phyloP scores from a whole-genome alignment of 352 stramenopile species.

The Phytophthora cryptogea region DNA sequence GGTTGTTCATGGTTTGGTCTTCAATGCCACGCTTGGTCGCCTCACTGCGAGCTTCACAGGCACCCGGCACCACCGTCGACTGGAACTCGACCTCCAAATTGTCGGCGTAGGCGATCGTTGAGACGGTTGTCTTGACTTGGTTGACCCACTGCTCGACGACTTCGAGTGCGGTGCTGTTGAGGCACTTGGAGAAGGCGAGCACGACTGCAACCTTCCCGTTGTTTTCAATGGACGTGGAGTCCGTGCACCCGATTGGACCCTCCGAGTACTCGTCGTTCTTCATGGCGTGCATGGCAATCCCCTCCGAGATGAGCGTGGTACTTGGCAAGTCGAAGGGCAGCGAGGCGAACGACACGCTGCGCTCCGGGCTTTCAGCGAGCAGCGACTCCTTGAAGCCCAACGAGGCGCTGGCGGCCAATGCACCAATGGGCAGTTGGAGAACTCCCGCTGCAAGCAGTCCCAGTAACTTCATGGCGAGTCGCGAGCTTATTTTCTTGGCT shows the following conservation, averaged over 20 bases:
- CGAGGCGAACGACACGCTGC: conserved; percentile 26
- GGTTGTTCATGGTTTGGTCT: conserved; percentile 21
- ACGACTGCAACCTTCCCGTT: conserved; percentile 39
- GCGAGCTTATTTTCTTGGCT: conserved; percentile 3
- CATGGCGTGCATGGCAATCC: conserved; percentile 4
- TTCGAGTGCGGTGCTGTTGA: conserved; percentile 44
- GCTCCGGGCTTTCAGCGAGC: conserved; percentile 18
- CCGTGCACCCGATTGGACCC: conserved; percentile 26
- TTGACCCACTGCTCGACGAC: conserved; percentile 56
- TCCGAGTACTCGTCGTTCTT: conserved; percentile 13
- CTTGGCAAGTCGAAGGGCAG: conserved; percentile 26
- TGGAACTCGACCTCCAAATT: conserved; percentile 31
- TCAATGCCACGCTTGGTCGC: conserved; percentile 25
- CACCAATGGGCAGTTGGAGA: conserved; percentile 19
- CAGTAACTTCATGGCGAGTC: conserved; percentile 27
- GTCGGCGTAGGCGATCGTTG: neutral
- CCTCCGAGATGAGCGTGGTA: conserved; percentile 24
- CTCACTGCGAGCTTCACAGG: conserved; percentile 40
- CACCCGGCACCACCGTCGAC: conserved; percentile 48
- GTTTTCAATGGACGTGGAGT: conserved; percentile 10
- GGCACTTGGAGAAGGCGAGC: conserved; percentile 70
- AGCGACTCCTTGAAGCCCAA: conserved; percentile 29
- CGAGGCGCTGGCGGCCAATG: conserved; percentile 11
- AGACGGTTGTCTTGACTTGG: conserved; percentile 24
- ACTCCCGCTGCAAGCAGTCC: conserved; percentile 16